A percentile compares a stretch with the other conserved stretches of the same genome.
Conservation (phyloP, 176 grass and related monocot species). For the Avena atlantica region DNA sequence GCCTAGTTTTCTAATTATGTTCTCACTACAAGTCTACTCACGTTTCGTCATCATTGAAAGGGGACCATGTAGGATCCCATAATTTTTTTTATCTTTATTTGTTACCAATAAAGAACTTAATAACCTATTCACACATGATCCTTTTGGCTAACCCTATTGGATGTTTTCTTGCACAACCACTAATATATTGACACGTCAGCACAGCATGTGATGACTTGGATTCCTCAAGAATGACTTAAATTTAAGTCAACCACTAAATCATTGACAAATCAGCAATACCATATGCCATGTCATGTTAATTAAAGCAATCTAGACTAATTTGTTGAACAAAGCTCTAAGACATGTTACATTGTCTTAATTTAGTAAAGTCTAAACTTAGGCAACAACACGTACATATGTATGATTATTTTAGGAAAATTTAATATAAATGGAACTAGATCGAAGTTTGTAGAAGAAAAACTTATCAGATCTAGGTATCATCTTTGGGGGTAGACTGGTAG, state of each 20-base stretch:
- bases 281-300: neutral
- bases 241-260: neutral
- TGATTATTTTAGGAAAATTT: neutral
- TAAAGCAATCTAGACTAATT: neutral
- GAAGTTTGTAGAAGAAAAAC: neutral
- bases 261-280: conserved; percentile 32
- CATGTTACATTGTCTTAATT: neutral
- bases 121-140: conserved; percentile 27
- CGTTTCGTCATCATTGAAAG: too few relatives aligned
- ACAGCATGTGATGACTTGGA: neutral
- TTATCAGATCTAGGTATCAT: neutral
- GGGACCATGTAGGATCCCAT: neutral
- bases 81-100: conserved; percentile 6
- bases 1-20: too few relatives aligned
- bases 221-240: neutral
- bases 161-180: neutral
- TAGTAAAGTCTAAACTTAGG: neutral
- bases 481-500: neutral
- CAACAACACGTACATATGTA: neutral
- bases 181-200: conserved; percentile 30
- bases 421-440: neutral
- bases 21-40: too few relatives aligned
- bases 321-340: neutral
- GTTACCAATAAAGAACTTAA: neutral
- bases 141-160: conserved; percentile 31